phyloP scores from a whole-genome alignment of 352 stramenopile species.

The Phytophthora boehmeriae region DNA sequence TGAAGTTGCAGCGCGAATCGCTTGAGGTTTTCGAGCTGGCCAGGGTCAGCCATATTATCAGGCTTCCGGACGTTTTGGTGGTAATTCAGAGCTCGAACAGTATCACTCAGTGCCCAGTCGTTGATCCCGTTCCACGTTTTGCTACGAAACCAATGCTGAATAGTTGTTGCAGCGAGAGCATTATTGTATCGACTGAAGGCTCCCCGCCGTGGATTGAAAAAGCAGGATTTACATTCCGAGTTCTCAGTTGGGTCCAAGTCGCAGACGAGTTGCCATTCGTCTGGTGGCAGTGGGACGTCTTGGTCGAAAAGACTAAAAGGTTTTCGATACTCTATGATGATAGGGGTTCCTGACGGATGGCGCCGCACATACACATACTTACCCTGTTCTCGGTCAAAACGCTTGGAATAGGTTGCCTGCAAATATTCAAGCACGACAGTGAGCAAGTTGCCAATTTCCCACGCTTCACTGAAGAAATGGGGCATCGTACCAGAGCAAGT shows the following conservation, averaged over 20 bases:
- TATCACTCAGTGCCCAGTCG: slow-evolving; percentile 43
- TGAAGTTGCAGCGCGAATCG: slow-evolving; percentile 54
- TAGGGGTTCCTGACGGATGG: slow-evolving; percentile 6
- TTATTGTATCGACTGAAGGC: slow-evolving; percentile 49
- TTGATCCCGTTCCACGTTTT: slow-evolving; percentile 60
- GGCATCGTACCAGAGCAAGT: slow-evolving; percentile 40
- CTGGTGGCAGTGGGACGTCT: slow-evolving; percentile 48
- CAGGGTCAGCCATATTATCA: slow-evolving; percentile 12
- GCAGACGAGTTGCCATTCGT: slow-evolving; percentile 45
- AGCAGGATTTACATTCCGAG: slow-evolving; percentile 10
- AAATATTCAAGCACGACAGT: neutral
- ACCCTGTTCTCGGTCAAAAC: slow-evolving; percentile 33
- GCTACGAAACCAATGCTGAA: slow-evolving; percentile 65
- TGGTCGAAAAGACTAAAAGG: slow-evolving; percentile 50
- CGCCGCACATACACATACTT: slow-evolving; percentile 47
- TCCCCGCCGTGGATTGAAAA: slow-evolving; percentile 54
- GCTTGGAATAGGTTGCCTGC: slow-evolving; percentile 53
- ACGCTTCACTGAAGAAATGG: no score
- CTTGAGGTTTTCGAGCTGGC: slow-evolving; percentile 40
- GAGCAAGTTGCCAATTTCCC: no score
- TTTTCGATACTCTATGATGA: slow-evolving; percentile 34
- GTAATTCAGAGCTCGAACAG: slow-evolving; percentile 45
- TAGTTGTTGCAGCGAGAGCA: slow-evolving; percentile 26
- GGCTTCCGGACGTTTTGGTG: slow-evolving; percentile 32
- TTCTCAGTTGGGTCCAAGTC: neutral